Percentiles rank a stretch among this genome's conserved stretches.
Conservation (phyloP, 768 basidiomycete genomes). For the Xerocomus potaroensis region DNA sequence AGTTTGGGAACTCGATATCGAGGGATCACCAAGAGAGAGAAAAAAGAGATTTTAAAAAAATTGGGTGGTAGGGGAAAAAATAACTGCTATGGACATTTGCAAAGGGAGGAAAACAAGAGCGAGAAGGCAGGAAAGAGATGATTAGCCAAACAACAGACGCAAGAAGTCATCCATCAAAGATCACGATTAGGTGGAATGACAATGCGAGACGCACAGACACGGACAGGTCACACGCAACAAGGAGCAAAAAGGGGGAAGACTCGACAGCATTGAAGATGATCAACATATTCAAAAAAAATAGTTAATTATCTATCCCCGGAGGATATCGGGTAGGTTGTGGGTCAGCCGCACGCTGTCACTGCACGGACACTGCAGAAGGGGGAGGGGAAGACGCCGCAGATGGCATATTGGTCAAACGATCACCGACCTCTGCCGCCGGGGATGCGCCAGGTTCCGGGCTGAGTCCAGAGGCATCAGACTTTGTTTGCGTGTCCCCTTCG, state of each 20-base stretch:
- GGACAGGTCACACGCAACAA: slow-evolving; percentile 14
- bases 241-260: not conserved
- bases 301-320: slow-evolving; percentile 26
- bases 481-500: slow-evolving; percentile 10
- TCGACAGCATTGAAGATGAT: slow-evolving; percentile 30
- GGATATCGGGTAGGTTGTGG: slow-evolving; percentile 7
- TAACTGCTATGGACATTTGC: slow-evolving; percentile 28
- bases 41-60: too few species aligned
- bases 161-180: slow-evolving; percentile 16
- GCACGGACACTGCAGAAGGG: slow-evolving; percentile 28
- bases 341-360: too few species aligned
- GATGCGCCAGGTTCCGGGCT: slow-evolving; percentile 20
- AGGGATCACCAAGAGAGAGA: not conserved
- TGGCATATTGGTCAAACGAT: slow-evolving; percentile 20
- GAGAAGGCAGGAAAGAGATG: slow-evolving; percentile 1
- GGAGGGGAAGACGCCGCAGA: slow-evolving; percentile 28
- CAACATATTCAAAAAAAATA: slow-evolving; percentile 32
- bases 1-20: slow-evolving; percentile 11
- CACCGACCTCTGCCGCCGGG: slow-evolving; percentile 22
- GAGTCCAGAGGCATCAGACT: slow-evolving; percentile 11
- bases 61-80: slow-evolving; percentile 1
- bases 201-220: slow-evolving; percentile 4
- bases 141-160: slow-evolving; percentile 21
- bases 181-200: slow-evolving; percentile 8
- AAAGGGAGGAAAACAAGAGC: too few species aligned